phyloP scores from a whole-genome alignment of 352 stramenopile species.

The Plasmopara halstedii region DNA sequence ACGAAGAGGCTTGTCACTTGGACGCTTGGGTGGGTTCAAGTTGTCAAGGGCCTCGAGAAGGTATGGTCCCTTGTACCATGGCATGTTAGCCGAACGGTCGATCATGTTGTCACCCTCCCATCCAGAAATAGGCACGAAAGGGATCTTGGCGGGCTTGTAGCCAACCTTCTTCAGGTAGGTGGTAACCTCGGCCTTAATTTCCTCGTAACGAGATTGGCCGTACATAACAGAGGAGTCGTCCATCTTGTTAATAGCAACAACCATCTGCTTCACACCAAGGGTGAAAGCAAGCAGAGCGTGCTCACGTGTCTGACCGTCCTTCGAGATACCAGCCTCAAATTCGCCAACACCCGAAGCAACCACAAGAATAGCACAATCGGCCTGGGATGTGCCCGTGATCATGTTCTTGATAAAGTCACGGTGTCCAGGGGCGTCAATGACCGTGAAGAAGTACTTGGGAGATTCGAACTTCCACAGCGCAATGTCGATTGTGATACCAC shows the following conservation, averaged over 20 bases:
- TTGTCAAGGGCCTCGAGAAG: constrained; percentile 91
- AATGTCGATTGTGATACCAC: constrained; percentile 98
- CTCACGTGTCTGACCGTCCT: constrained; percentile 94
- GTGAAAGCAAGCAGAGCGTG: constrained; percentile 95
- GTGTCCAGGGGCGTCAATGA: constrained; percentile 98
- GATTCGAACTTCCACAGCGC: constrained; percentile 97
- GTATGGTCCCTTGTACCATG: constrained; percentile 93
- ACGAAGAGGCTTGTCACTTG: constrained; percentile 92
- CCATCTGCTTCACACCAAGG: constrained; percentile 97
- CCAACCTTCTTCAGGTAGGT: constrained; percentile 94
- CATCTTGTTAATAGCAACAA: constrained; percentile 99
- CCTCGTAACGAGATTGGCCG: constrained; percentile 88
- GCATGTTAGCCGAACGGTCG: constrained; percentile 91
- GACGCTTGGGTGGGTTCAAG: constrained; percentile 87
- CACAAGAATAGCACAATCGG: constrained; percentile 96
- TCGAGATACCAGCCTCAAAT: constrained; percentile 94
- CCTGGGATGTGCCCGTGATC: constrained; percentile 96
- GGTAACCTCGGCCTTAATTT: constrained; percentile 91
- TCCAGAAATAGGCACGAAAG: constrained; percentile 95
- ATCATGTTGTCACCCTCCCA: constrained; percentile 98
- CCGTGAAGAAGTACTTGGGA: constrained; percentile 94
- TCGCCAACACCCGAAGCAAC: constrained; percentile 88
- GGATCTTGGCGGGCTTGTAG: constrained; percentile 93
- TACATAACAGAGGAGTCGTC: constrained; percentile 93
- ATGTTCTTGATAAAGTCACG: constrained; percentile 99